Evolutionary conservation across 805 yeast species (phyloP).

Genomic region (Candida tallmaniae): DNA sequence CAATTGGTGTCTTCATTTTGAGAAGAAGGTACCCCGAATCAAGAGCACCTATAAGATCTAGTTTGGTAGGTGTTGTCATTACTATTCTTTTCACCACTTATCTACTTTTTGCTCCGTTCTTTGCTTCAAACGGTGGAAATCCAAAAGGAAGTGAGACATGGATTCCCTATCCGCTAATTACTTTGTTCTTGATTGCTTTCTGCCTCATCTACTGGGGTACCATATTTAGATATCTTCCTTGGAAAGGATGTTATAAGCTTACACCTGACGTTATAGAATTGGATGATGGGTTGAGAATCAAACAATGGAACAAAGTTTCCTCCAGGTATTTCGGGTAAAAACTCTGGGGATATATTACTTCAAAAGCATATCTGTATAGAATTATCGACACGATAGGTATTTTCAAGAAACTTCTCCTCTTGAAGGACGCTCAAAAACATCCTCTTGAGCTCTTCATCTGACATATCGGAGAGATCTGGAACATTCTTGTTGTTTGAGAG

Average conservation of each 20-base stretch:
- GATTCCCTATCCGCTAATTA: conserved; percentile 48
- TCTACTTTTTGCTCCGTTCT: conserved; percentile 48
- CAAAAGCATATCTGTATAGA: too few species aligned
- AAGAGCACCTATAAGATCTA: conserved; percentile 49
- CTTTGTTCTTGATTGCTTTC: conserved; percentile 34
- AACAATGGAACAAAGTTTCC: conserved; percentile 48
- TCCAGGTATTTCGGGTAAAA: conserved; percentile 4
- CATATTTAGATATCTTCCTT: conserved; percentile 47
- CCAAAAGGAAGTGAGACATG: conserved; percentile 37
- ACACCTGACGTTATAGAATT: conserved; percentile 35
- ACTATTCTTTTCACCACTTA: conserved; percentile 44
- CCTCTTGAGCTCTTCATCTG: too few species aligned
- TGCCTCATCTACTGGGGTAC: conserved; percentile 55
- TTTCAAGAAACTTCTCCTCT: too few species aligned
- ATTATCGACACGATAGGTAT: too few species aligned
- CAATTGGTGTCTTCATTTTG: conserved; percentile 54
- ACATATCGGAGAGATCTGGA: too few species aligned
- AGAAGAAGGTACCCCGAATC: conserved; percentile 46
- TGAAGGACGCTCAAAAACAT: too few species aligned
- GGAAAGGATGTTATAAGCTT: conserved; percentile 41
- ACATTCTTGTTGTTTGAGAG: too few species aligned
- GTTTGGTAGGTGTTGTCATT: conserved; percentile 42
- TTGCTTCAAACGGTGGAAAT: conserved; percentile 31
- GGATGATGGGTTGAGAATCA: conserved; percentile 56
- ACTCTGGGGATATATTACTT: too few species aligned